phyloP scores from a whole-genome alignment of 208 protist species.

The Trypanosoma melophagium region DNA sequence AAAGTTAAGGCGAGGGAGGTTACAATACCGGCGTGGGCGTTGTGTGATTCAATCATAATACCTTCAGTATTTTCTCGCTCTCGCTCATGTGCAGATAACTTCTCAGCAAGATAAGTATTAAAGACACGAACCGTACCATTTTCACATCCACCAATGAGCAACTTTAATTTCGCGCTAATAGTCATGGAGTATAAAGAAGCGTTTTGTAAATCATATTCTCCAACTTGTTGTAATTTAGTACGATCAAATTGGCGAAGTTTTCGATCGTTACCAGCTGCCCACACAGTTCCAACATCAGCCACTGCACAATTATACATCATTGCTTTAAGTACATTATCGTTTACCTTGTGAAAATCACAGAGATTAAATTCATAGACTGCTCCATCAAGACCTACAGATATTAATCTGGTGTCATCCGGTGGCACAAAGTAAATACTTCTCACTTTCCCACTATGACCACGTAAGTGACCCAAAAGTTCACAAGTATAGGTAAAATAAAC shows the following conservation, averaged over 20 bases:
- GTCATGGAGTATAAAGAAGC: conserved; percentile 83
- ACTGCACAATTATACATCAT: conserved; percentile 91
- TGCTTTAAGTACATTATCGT: conserved; percentile 91
- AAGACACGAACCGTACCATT: conserved; percentile 92
- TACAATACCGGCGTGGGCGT: conserved; percentile 83
- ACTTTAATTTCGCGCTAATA: conserved; percentile 85
- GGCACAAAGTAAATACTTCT: conserved; percentile 84
- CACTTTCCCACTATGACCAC: conserved; percentile 95
- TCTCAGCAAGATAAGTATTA: conserved; percentile 88
- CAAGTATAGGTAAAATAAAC: conserved; percentile 96
- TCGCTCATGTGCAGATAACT: conserved; percentile 41
- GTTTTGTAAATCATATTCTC: conserved; percentile 73
- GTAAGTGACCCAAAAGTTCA: conserved; percentile 93
- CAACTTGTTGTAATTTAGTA: conserved; percentile 47
- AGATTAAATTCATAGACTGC: conserved; percentile 95
- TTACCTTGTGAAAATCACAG: conserved; percentile 89
- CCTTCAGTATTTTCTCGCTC: conserved; percentile 34
- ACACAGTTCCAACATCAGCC: conserved; percentile 84
- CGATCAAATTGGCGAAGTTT: conserved; percentile 91
- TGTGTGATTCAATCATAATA: conserved; percentile 87
- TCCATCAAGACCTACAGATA: conserved; percentile 93
- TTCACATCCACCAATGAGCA: conserved; percentile 93
- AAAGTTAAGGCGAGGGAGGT: conserved; percentile 83
- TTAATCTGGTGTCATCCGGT: conserved; percentile 90
- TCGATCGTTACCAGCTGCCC: conserved; percentile 92